Evolutionary conservation across 805 yeast genomes (phyloP), one percentile per base, ranked within the genome.

Genomic region (Myxozyma mucilagina): DNA sequence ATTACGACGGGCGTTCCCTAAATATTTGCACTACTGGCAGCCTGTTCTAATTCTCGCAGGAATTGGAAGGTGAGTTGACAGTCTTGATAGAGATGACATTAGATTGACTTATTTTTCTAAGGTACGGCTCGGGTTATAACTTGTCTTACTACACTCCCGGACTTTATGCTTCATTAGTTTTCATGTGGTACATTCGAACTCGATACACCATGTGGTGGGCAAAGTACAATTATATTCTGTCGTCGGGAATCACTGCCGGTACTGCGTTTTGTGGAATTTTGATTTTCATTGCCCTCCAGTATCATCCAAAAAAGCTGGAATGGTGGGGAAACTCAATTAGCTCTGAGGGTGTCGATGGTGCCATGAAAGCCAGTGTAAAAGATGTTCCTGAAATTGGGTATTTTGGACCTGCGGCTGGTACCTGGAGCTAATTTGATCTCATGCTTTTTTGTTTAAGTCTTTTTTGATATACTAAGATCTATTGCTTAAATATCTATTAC

Each of bases 141-240:
- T 84, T 87, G 67, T 91, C 94, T 9, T 92, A 93, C 44, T 86
- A 89, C 39, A 85, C 90, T 2, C 84, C 89, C 31, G 86, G 85
- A 72, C 86, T 84, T 71, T 85, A 84, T 72, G 77, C 82, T 39
- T 86, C 88, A 2, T 78, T 79, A 63, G 53, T 77, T 5, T 86
- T 86, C 75, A 84, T 84, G 75, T 84, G 79, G 73, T 77, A 78
- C 67, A 73, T 86, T 57, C 84, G 82, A 63, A 76, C 81, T 50
- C 76, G 78, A 63, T 84, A 82, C 74, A 75, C 81, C 51, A 73
- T 78, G 53, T 87, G 91, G 91, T 87, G 91, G 90, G 84, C 86
- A 43, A 86, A 86, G 72, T 87, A 87, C 71, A 86, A 86, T 71
- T 86, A 84, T 69, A 80, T 85, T 4, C 73, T 87, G 52, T 81